Base-by-base conservation (phyloP, 2,329 filamentous ascomycete species). In the Penicillium hordei region DNA sequence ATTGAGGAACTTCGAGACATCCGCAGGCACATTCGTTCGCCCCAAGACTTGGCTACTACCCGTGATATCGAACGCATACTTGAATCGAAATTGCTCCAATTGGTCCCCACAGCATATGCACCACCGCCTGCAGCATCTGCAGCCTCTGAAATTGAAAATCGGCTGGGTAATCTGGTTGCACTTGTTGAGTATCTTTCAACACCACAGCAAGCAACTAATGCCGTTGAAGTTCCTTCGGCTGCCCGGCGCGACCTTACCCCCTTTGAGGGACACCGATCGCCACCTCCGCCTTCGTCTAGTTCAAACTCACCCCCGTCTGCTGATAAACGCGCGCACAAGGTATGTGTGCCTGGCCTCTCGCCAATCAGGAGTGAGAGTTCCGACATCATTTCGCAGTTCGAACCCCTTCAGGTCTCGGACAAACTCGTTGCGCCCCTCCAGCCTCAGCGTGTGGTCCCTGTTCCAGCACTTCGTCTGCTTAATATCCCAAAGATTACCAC, bases 181-280 rank as follows among this genome's bases (percentile, higher is more conserved):
- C 13, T n/a, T 31, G 19, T 51, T 4, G n/a, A 43, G 10, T n/a
- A 31, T 8, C 4, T 43, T 51, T 12, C 38, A 5, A 8, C 27
- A 12, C 13, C 25, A 7, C 34, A 42, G 15, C 48, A 31, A 23
- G 15, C 13, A 12, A 19, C 19, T 44, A 31, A 52, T 15, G 4
- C 15, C 34, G 10, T 25, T 27, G 49, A 25, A 34, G 19, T 17
- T 33, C 34, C 49, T 25, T 25, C 27, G 6, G 29, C 21, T 45
- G 49, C 5, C 19, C 23, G 23, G 29, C 50, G 50, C 10, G 50
- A 45, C 6, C 2, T 52, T 27, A 52, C 50, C 4, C 50, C 50
- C 8, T 52, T 52, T 17, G 50, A 52, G 7, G 21, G 50, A 2
- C 50, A 52, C 17, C 21, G 50, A 17, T 52, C 50, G 21, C 50